Conservation (phyloP, 2,329 filamentous ascomycete genomes). For the Plenodomus lindquistii region DNA sequence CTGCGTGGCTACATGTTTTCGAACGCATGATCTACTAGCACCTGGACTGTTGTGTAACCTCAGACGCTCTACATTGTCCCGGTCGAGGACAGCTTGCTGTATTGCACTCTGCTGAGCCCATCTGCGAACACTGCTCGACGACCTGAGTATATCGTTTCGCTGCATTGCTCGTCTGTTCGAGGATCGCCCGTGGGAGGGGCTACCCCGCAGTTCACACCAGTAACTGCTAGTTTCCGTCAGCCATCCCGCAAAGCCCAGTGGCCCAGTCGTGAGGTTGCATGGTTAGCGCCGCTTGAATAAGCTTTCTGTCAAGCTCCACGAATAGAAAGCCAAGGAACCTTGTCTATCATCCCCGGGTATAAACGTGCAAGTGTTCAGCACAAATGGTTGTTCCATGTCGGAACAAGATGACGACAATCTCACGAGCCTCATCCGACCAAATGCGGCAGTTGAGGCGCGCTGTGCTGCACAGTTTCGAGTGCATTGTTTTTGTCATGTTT, state of each 20-base stretch:
- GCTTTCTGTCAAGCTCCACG: slow-evolving; percentile 29
- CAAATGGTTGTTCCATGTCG: slow-evolving; percentile 7
- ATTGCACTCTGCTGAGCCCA: too few species aligned
- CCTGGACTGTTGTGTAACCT: slow-evolving; percentile 1
- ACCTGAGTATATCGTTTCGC: neutral
- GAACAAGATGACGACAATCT: slow-evolving; percentile 12
- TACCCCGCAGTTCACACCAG: slow-evolving; percentile 27
- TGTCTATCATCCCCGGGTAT: slow-evolving; percentile 22
- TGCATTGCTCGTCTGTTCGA: too few species aligned
- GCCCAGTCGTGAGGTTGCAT: slow-evolving; percentile 10
- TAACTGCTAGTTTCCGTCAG: slow-evolving; percentile 29
- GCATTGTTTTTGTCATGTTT: too few species aligned
- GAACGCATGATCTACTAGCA: slow-evolving; percentile 7
- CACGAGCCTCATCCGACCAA: slow-evolving; percentile 1
- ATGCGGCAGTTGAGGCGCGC: neutral
- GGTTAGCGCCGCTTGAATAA: slow-evolving; percentile 25
- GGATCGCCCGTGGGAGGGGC: neutral
- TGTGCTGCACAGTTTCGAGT: neutral
- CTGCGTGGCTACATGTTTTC: slow-evolving; percentile 13
- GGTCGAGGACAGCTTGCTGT: neutral
- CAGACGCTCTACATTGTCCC: neutral
- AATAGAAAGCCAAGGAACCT: slow-evolving; percentile 31
- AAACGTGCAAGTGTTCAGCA: slow-evolving; percentile 12
- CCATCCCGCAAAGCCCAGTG: slow-evolving; percentile 14
- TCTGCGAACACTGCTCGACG: too few species aligned